phyloP scores from a whole-genome alignment of 2,329 filamentous ascomycete species.

The Ceratocystis cubensis region DNA sequence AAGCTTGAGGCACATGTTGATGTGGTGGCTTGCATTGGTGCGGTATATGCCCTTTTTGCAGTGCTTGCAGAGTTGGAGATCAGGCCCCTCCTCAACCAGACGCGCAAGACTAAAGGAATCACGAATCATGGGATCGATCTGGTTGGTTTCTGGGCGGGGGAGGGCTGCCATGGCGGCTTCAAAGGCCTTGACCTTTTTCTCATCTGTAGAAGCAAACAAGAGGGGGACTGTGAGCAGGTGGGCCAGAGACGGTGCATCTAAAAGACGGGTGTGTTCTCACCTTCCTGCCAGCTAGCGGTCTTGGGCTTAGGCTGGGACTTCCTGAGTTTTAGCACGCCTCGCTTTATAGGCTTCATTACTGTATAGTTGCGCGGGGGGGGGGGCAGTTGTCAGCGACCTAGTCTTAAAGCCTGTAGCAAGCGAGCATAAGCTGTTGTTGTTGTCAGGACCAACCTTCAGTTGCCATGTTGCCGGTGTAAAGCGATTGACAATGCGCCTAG shows the following conservation, averaged over 20 bases:
- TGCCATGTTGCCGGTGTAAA: background rate
- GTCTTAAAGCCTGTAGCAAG: background rate
- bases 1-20: slow-evolving; percentile 68
- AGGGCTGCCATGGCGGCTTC: slow-evolving; percentile 35
- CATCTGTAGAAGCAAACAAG: slow-evolving; percentile 30
- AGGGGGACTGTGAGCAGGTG: slow-evolving; percentile 27
- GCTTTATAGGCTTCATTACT: slow-evolving; percentile 9
- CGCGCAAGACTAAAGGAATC: slow-evolving; percentile 71
- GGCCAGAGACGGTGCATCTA: background rate
- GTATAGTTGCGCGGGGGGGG: background rate
- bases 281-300: slow-evolving; percentile 52
- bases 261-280: slow-evolving; percentile 38
- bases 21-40: slow-evolving; percentile 62
- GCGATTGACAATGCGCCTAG: background rate
- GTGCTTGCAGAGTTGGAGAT: slow-evolving; percentile 79
- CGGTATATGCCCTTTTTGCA: slow-evolving; percentile 82
- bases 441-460: slow-evolving; percentile 4
- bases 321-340: slow-evolving; percentile 48
- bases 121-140: slow-evolving; percentile 62
- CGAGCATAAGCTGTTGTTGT: background rate
- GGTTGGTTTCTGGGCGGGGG: slow-evolving; percentile 47
- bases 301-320: slow-evolving; percentile 48
- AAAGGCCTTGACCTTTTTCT: slow-evolving; percentile 41
- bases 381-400: background rate
- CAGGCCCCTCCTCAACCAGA: slow-evolving; percentile 66